Base-by-base conservation (phyloP, 352 stramenopile genomes). In the Achlya hypogyna region DNA sequence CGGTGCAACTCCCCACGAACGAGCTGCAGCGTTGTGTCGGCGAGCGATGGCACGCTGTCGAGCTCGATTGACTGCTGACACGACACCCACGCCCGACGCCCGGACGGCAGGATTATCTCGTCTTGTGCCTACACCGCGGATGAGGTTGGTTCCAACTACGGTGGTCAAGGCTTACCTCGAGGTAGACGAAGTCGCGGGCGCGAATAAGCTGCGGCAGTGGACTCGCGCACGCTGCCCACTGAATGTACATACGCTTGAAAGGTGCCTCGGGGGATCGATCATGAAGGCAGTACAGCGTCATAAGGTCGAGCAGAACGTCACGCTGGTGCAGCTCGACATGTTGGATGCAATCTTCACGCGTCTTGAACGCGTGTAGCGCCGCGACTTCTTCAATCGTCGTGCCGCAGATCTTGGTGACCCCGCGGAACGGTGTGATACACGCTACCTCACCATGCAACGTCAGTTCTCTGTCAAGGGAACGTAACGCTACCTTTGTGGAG, bases 21-120 rank as follows among this genome's bases (percentile, higher is more conserved):
- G 31, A 66, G 59, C 29, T 51, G 43, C 4, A 66, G 28, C n/a
- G n/a, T 28, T 20, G 35, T 53, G 38, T 45, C 38, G 38, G 38
- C 38, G 31, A 53, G 47, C 6, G 34, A 31, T 23, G 59, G 59
- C 4, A 29, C n/a, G 20, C 23, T 35, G 20, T 51, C 14, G 18
- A 66, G 47, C n/a, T 25, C 38, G 31, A 66, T 66, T 27, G 59
- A 66, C 16, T 66, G 42, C 31, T 66, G 59, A 22, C 59, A 66
- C 12, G 16, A 66, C 6, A 28, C 59, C 59, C 59, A 66, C 16
- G 22, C 59, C 16, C 32, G 29, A 5, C 38, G 35, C 10, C 59
- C 59, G 1, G 31, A 27, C 20, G 47, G 29, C 3, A 66, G 29
- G 27, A 20, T 18, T 38, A 66, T 45, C 27, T 53, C 47, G 23